A percentile compares a stretch with the other conserved stretches of the same genome.
phyloP scores from a whole-genome alignment of 345 rosid species.

The Eutrema heterophyllum region DNA sequence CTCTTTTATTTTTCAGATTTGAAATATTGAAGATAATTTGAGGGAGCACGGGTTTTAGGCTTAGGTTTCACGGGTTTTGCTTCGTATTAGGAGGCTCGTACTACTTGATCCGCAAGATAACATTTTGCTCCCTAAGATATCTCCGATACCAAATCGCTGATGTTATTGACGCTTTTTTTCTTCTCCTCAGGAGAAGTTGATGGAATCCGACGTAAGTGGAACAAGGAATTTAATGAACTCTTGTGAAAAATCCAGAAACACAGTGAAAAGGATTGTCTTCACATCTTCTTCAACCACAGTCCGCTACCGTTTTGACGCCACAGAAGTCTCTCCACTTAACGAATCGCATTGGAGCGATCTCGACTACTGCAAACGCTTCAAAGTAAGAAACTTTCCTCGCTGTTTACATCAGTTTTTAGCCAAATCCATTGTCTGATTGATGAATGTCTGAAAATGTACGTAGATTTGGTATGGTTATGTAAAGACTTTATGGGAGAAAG shows the following conservation, averaged over 20 bases:
- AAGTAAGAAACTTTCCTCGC: conserved; percentile 30
- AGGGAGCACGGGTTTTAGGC: background rate
- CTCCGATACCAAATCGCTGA: background rate
- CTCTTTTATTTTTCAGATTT: background rate
- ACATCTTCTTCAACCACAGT: conserved; percentile 75
- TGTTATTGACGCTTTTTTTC: too few relatives aligned
- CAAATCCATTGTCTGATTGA: background rate
- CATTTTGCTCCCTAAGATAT: background rate
- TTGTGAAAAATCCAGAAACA: conserved; percentile 31
- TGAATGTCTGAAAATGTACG: conserved; percentile 3
- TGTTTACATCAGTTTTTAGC: background rate
- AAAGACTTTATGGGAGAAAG: conserved; percentile 60
- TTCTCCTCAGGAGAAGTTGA: background rate
- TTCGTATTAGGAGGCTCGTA: too few relatives aligned
- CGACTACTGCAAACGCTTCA: conserved; percentile 62
- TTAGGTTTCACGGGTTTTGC: background rate
- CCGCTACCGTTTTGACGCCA: conserved; percentile 50
- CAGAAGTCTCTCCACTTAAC: conserved; percentile 50
- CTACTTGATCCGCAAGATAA: background rate
- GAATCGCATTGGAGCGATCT: conserved; percentile 79
- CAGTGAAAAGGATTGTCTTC: conserved; percentile 59
- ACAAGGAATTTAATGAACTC: conserved; percentile 61
- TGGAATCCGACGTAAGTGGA: conserved; percentile 60
- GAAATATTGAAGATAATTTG: background rate
- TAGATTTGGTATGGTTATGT: conserved; percentile 74